A percentile compares a stretch with the other conserved stretches of the same genome.
Evolutionary conservation across 805 yeast genomes (phyloP).

Genomic region (Candida lessepsii): DNA sequence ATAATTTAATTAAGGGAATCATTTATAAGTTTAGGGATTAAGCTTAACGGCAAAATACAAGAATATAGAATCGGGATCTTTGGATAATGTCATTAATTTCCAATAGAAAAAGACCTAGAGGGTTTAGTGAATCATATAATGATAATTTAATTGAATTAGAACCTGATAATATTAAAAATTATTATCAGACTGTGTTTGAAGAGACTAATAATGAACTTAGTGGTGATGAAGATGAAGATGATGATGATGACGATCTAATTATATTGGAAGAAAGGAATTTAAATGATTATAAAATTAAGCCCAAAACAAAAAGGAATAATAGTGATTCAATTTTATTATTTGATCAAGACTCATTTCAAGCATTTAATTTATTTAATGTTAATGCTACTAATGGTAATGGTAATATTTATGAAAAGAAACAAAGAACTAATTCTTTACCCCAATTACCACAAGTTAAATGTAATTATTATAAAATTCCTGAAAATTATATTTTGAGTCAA

Average conservation of each 20-base stretch:
- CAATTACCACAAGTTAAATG: constrained; percentile 46
- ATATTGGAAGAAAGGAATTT: constrained; percentile 34
- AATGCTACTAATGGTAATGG: constrained; percentile 20
- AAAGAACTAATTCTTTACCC: constrained; percentile 43
- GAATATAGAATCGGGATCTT: too few species aligned
- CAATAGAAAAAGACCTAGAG: constrained; percentile 46
- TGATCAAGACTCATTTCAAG: constrained; percentile 40
- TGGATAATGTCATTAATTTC: constrained; percentile 6
- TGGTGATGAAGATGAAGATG: constrained; percentile 25
- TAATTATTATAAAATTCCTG: constrained; percentile 39
- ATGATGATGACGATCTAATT: constrained; percentile 36
- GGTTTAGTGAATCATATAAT: constrained; percentile 39
- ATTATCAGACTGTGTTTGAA: constrained; percentile 16
- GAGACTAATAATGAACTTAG: constrained; percentile 2
- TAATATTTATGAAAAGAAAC: constrained; percentile 24
- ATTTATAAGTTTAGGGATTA: too few species aligned
- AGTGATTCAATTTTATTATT: constrained; percentile 35
- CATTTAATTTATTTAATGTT: constrained; percentile 44
- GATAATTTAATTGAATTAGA: constrained; percentile 8
- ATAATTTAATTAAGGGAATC: too few species aligned
- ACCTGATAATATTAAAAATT: constrained; percentile 3
- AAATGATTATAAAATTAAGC: constrained; percentile 13
- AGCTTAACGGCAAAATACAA: too few species aligned
- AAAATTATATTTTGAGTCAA: constrained; percentile 30
- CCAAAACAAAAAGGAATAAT: constrained; percentile 26